Conservation (phyloP, 78 protist species). For the Dictyostelium brefeldianum region DNA sequence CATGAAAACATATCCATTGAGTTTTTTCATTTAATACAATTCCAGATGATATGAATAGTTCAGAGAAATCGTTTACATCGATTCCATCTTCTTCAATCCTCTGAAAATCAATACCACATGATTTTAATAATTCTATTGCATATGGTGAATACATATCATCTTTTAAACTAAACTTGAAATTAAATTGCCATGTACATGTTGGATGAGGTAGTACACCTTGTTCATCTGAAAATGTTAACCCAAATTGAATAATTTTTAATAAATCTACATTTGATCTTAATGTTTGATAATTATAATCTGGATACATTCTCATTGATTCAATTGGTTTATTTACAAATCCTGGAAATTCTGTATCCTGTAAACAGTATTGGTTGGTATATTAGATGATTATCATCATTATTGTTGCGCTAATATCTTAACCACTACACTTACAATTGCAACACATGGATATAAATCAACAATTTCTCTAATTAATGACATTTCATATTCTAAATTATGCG, state of each 20-base stretch:
- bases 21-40: conserved; percentile 87
- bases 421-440: conserved; percentile 94
- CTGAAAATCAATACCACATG: conserved; percentile 97
- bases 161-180: conserved; percentile 95
- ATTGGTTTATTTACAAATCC: conserved; percentile 97
- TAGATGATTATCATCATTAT: neutral
- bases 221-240: conserved; percentile 95
- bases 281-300: conserved; percentile 93
- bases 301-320: conserved; percentile 82
- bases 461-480: conserved; percentile 87
- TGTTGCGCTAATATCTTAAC: neutral
- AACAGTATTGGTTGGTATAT: no score
- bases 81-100: conserved; percentile 89
- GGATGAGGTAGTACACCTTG: conserved; percentile 90
- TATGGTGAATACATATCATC: conserved; percentile 97
- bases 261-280: conserved; percentile 96
- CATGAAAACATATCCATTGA: conserved; percentile 94
- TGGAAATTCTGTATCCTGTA: conserved; percentile 99
- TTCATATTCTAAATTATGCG: conserved; percentile 89
- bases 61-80: conserved; percentile 91
- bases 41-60: conserved; percentile 90
- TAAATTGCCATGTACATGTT: conserved; percentile 98
- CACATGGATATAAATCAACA: conserved; percentile 91
- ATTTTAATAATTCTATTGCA: conserved; percentile 94
- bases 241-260: conserved; percentile 98